Conservation (phyloP, 257 asterid genomes). For the Petunia secreta region DNA sequence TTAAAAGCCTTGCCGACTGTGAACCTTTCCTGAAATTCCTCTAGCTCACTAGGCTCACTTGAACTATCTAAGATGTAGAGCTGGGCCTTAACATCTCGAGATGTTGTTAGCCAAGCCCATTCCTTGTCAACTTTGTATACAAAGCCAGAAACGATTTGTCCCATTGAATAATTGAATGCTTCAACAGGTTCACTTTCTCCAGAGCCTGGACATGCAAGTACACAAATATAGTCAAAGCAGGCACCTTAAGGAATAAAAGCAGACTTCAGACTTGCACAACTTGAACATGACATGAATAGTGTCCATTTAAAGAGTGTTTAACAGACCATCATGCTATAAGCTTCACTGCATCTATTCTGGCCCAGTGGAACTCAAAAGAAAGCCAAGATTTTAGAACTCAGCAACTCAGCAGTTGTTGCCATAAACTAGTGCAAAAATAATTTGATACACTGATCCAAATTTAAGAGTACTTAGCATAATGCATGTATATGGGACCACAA, state of each 20-base stretch:
- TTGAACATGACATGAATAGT: slow-evolving; percentile 3
- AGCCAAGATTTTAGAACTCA: background rate
- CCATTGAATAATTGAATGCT: slow-evolving; percentile 58
- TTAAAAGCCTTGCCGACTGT: slow-evolving; percentile 67
- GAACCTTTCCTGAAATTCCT: slow-evolving; percentile 70
- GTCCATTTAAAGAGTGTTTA: slow-evolving; percentile 8
- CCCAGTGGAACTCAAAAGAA: slow-evolving; percentile 14
- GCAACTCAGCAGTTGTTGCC: background rate
- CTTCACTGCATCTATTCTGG: slow-evolving; percentile 1
- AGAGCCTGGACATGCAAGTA: slow-evolving; percentile 54
- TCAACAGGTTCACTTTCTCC: slow-evolving; percentile 43
- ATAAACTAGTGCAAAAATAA: background rate
- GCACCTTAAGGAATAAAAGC: slow-evolving; percentile 7
- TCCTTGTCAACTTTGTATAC: slow-evolving; percentile 82
- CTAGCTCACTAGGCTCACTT: slow-evolving; percentile 76
- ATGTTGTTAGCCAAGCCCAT: slow-evolving; percentile 78
- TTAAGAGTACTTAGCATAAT: background rate
- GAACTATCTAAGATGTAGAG: slow-evolving; percentile 77
- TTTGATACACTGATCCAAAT: background rate
- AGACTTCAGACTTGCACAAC: slow-evolving; percentile 16
- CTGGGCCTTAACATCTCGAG: slow-evolving; percentile 76
- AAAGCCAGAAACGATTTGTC: slow-evolving; percentile 73
- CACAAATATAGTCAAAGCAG: slow-evolving; percentile 23
- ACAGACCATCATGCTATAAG: background rate
- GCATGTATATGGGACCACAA: background rate